These are phyloP conservation scores for Emmonsiellopsis sp. DNA, from an alignment of 2,329 filamentous ascomycete genomes.

Conservation along the genomic window DNA sequence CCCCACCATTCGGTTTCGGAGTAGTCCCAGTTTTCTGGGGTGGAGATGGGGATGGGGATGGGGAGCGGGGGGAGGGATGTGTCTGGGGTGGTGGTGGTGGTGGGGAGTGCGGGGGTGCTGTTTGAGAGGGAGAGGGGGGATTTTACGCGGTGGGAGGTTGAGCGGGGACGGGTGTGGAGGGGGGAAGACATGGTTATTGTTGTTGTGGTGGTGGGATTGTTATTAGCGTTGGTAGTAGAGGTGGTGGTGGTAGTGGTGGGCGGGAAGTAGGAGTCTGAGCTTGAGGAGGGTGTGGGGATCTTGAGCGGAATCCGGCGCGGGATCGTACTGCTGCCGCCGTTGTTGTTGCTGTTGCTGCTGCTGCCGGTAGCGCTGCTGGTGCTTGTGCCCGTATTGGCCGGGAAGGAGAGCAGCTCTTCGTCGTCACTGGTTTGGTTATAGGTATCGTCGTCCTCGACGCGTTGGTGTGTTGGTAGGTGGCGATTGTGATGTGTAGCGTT, in stretches of 20 bases:
- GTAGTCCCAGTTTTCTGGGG: constrained; percentile 69
- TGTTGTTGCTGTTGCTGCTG: constrained; percentile 6
- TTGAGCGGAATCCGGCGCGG: constrained; percentile 15
- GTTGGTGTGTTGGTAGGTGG: constrained; percentile 1
- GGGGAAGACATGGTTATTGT: constrained; percentile 1
- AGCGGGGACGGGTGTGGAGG: constrained; percentile 25
- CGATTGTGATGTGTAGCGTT: background rate
- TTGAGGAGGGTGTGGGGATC: constrained; percentile 41
- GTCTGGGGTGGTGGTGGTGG: background rate
- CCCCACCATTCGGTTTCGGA: constrained; percentile 97
- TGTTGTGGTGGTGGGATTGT: constrained; percentile 20
- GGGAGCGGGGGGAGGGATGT: background rate
- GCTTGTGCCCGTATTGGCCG: constrained; percentile 19
- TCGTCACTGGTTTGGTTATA: constrained; percentile 51
- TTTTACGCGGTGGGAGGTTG: constrained; percentile 15
- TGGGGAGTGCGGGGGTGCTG: too few species aligned
- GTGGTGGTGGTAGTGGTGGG: background rate
- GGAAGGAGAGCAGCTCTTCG: constrained; percentile 62
- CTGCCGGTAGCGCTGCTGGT: background rate
- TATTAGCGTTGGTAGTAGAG: constrained; percentile 21
- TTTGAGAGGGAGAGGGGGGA: constrained; percentile 25
- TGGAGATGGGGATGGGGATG: constrained; percentile 17
- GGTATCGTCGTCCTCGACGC: constrained; percentile 20
- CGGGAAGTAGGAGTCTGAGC: constrained; percentile 55
- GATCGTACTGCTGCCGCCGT: constrained; percentile 1